Evolutionary conservation across 306 rosid species (phyloP).

Genomic region (Notholithocarpus densiflorus): DNA sequence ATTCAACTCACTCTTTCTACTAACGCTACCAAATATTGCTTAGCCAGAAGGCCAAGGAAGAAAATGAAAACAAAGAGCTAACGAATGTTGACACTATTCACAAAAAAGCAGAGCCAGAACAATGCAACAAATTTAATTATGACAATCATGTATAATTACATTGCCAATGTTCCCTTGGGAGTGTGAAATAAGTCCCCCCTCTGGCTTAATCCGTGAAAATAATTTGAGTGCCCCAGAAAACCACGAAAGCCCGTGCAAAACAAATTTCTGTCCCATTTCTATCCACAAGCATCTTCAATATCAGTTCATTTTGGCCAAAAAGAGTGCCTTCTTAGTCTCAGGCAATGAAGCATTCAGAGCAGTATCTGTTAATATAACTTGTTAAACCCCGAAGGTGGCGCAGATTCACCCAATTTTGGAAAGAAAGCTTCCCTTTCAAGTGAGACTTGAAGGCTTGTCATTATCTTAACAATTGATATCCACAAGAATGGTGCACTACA

Average conservation of each 20-base stretch:
- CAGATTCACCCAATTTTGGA: slow-evolving; percentile 53
- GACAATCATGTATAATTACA: not conserved
- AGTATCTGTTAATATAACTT: slow-evolving; percentile 40
- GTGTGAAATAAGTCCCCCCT: not conserved
- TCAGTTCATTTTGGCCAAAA: not conserved
- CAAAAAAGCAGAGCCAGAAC: not conserved
- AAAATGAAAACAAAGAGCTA: not conserved
- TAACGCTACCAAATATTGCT: not conserved
- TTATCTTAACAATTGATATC: slow-evolving; percentile 46
- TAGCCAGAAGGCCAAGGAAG: no score
- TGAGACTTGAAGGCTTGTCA: slow-evolving; percentile 55
- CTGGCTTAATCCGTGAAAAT: slow-evolving; percentile 5
- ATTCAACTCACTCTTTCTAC: not conserved
- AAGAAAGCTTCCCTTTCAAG: slow-evolving; percentile 74
- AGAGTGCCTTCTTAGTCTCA: not conserved
- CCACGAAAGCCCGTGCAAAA: slow-evolving; percentile 2
- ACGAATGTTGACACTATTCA: no score
- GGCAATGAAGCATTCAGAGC: not conserved
- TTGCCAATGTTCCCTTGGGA: not conserved
- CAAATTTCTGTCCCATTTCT: not conserved
- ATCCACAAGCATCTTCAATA: not conserved
- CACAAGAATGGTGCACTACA: slow-evolving; percentile 65
- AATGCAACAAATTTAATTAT: not conserved
- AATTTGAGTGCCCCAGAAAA: not conserved
- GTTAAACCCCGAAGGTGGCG: slow-evolving; percentile 50